A percentile compares a stretch with the other conserved stretches of the same genome.
Evolutionary conservation across 768 basidiomycete species (phyloP).

Genomic region (Suillus tomentosus): DNA sequence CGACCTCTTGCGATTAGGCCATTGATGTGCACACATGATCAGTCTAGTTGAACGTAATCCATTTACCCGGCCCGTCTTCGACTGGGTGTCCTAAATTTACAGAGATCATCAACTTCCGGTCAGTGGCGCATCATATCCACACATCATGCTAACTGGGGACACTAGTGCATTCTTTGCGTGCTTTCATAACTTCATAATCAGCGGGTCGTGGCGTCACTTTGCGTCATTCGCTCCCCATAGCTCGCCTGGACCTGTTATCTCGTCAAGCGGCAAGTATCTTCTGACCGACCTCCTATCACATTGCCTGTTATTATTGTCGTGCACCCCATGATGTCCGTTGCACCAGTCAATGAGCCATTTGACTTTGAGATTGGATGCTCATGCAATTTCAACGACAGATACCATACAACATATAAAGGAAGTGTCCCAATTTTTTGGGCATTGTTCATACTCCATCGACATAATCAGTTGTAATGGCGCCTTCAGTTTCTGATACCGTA

Average conservation of each 20-base stretch:
- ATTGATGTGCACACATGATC: constrained; percentile 1
- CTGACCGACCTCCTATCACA: constrained; percentile 3
- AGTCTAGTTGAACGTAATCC: neutral
- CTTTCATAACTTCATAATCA: neutral
- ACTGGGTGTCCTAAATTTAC: neutral
- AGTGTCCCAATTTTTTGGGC: neutral
- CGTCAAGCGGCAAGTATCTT: neutral
- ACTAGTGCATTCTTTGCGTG: neutral
- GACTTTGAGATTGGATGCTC: constrained; percentile 9
- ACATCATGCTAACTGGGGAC: neutral
- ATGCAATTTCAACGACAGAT: neutral
- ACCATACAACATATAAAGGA: constrained; percentile 5
- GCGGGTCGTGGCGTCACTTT: neutral
- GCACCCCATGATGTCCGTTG: neutral
- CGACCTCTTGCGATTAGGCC: neutral
- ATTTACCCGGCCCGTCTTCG: neutral
- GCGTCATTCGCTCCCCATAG: constrained; percentile 1
- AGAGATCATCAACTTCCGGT: neutral
- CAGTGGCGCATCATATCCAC: neutral
- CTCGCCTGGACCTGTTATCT: neutral
- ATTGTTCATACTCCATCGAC: neutral
- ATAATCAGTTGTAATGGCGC: constrained; percentile 14
- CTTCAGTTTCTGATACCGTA: constrained; percentile 16
- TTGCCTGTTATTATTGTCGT: neutral
- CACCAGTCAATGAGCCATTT: constrained; percentile 8